Evolutionary conservation across 108 stramenopile species (phyloP).

Genomic region (Ochromonas danica): DNA sequence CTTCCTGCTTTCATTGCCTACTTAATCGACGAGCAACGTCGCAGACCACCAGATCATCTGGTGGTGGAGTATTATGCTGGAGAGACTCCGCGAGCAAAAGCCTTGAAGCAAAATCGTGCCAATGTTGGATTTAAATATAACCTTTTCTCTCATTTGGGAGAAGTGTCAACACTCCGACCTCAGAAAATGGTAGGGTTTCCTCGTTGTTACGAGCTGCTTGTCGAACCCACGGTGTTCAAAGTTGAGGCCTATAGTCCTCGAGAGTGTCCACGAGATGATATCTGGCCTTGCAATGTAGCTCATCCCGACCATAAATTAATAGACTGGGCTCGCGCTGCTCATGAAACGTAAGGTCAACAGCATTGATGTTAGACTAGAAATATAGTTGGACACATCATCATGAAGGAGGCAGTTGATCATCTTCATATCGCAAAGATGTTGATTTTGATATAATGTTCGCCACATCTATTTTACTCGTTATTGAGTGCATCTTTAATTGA

Average conservation of each 20-base stretch:
- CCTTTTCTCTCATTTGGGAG: slow-evolving; percentile 56
- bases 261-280: slow-evolving; percentile 46
- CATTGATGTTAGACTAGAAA: too few relatives aligned
- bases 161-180: slow-evolving; percentile 46
- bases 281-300: slow-evolving; percentile 48
- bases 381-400: too few relatives aligned
- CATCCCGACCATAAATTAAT: background rate
- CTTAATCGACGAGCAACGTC: slow-evolving; percentile 45
- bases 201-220: slow-evolving; percentile 53
- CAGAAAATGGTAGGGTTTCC: slow-evolving; percentile 41
- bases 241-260: slow-evolving; percentile 52
- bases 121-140: slow-evolving; percentile 58
- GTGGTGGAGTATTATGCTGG: slow-evolving; percentile 68
- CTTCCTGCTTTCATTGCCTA: slow-evolving; percentile 45
- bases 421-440: too few relatives aligned
- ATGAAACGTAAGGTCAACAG: too few relatives aligned
- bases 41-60: slow-evolving; percentile 62
- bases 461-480: too few relatives aligned
- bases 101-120: slow-evolving; percentile 38
- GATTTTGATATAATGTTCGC: too few relatives aligned
- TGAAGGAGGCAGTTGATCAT: too few relatives aligned
- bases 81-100: slow-evolving; percentile 42
- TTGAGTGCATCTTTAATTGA: too few relatives aligned
- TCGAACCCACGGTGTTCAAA: slow-evolving; percentile 44
- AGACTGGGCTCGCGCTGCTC: slow-evolving; percentile 5